These are phyloP conservation scores for Strobilomyces dryophilus DNA, from an alignment of 768 basidiomycete species.

Conservation along the genomic window DNA sequence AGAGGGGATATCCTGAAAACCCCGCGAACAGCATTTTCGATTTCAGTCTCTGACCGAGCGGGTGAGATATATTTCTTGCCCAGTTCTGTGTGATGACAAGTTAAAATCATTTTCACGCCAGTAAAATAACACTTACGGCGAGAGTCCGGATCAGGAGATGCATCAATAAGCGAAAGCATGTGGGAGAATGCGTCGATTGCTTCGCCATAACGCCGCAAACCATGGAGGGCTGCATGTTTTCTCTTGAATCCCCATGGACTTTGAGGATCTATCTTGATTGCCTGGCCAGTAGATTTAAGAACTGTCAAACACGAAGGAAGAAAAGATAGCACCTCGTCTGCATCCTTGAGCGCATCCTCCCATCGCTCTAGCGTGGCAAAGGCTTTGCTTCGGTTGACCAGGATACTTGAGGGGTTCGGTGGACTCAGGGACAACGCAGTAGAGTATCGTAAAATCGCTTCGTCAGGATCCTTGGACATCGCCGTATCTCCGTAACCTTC, in stretches of 20 bases:
- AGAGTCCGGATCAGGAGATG: not conserved
- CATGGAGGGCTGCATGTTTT: constrained; percentile 5
- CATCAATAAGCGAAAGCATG: constrained; percentile 4
- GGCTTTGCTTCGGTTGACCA: constrained; percentile 7
- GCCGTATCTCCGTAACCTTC: not conserved
- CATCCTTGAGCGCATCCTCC: too few species aligned
- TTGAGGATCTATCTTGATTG: not conserved
- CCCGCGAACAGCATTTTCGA: not conserved
- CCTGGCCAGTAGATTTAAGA: not conserved
- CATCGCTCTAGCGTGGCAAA: constrained; percentile 18
- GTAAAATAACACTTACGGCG: not conserved
- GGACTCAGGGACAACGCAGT: constrained; percentile 6
- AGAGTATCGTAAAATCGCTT: constrained; percentile 6
- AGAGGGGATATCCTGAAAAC: not conserved
- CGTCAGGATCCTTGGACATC: not conserved
- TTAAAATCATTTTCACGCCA: not conserved
- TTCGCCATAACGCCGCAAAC: not conserved
- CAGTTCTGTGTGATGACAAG: not conserved
- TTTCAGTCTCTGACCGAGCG: not conserved
- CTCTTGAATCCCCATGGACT: constrained; percentile 8
- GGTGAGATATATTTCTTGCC: not conserved
- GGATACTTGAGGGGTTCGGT: not conserved
- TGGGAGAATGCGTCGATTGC: not conserved
- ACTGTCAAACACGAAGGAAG: not conserved
- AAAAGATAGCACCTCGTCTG: too few species aligned